These are phyloP conservation scores for Herpotrichia juniperi DNA, from an alignment of 2,329 filamentous ascomycete genomes.

Conservation along the genomic window DNA sequence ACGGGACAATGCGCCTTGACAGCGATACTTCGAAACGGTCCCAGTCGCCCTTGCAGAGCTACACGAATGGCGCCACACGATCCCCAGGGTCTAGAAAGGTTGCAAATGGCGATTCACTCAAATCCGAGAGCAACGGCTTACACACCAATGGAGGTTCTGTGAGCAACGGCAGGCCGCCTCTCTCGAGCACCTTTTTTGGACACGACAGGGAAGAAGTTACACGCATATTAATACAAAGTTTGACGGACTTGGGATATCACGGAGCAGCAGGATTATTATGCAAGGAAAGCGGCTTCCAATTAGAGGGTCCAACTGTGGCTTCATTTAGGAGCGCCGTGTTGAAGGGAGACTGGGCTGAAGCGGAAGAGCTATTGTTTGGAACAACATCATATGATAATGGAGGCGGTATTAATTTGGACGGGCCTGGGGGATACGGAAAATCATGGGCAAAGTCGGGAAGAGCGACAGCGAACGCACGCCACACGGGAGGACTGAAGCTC, in stretches of 20 bases:
- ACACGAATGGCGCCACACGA: conserved; percentile 48
- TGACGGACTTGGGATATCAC: conserved; percentile 87
- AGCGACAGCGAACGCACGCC: conserved; percentile 40
- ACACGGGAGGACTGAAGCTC: conserved; percentile 68
- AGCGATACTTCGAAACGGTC: conserved; percentile 49
- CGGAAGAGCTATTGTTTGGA: conserved; percentile 79
- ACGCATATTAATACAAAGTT: conserved; percentile 86
- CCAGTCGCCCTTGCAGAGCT: conserved; percentile 43
- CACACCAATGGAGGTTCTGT: conserved; percentile 49
- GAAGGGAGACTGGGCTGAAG: conserved; percentile 79
- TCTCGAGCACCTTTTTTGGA: conserved; percentile 69
- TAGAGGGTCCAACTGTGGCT: conserved; percentile 87
- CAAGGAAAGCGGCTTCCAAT: conserved; percentile 81
- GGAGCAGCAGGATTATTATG: conserved; percentile 76
- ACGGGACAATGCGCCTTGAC: conserved; percentile 52
- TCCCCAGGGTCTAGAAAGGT: conserved; percentile 39
- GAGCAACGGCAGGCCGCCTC: conserved; percentile 33
- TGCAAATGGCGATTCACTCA: conserved; percentile 49
- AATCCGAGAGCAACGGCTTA: conserved; percentile 51
- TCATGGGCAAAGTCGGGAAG: conserved; percentile 35
- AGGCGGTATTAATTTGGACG: conserved; percentile 47
- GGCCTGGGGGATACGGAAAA: conserved; percentile 36
- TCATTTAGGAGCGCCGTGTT: conserved; percentile 82
- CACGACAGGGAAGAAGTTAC: conserved; percentile 94
- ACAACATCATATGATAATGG: conserved; percentile 52